phyloP scores from a whole-genome alignment of 106 monocot genomes.

The Alisma plantagoaquatica region DNA sequence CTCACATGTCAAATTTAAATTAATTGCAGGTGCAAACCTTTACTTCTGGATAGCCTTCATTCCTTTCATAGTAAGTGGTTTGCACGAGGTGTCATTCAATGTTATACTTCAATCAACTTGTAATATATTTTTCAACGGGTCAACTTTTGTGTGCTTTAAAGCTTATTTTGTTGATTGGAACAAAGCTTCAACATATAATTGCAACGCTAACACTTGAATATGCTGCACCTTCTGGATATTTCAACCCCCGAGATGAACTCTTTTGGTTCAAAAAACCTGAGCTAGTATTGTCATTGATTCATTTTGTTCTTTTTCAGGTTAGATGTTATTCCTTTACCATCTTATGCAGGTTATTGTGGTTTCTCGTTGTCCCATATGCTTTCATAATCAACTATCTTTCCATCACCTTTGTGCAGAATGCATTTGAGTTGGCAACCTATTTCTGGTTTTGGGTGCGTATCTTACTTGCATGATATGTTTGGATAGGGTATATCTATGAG shows the following conservation, averaged over 20 bases:
- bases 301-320: conserved; percentile 98
- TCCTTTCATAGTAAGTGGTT: conserved; percentile 57
- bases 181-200: conserved; percentile 87
- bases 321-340: background rate
- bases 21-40: conserved; percentile 70
- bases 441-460: conserved; percentile 97
- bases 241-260: conserved; percentile 75
- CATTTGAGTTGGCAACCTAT: conserved; percentile 95
- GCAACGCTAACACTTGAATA: conserved; percentile 84
- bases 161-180: conserved; percentile 89
- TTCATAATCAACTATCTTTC: background rate
- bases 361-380: background rate
- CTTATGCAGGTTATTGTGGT: background rate
- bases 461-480: background rate
- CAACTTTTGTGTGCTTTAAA: conserved; percentile 11
- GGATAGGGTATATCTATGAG: background rate
- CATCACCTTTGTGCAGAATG: conserved; percentile 69
- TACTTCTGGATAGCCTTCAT: conserved; percentile 91
- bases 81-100: background rate
- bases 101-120: background rate
- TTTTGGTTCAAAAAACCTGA: conserved; percentile 99
- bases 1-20: background rate
- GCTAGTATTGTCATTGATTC: conserved; percentile 66
- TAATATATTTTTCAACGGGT: background rate
- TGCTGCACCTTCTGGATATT: conserved; percentile 35